These are phyloP conservation scores for Cylindrodendrum hubeiense DNA, from an alignment of 2,329 filamentous ascomycete species.

Conservation along the genomic window DNA sequence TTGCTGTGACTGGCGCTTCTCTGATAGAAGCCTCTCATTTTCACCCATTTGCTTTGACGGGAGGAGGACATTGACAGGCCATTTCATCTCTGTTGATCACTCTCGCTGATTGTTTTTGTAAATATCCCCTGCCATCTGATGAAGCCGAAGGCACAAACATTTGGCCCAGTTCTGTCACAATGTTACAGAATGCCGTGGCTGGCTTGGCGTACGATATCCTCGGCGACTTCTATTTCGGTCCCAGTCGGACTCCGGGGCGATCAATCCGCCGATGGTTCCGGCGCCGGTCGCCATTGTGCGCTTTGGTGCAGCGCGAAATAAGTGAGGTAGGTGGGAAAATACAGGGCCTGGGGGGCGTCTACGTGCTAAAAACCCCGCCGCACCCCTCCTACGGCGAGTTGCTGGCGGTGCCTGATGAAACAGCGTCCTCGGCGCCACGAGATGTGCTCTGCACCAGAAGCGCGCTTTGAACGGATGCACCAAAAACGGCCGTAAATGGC, in stretches of 20 bases:
- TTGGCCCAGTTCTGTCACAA: neutral
- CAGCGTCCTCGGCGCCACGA: no score
- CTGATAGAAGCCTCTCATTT: neutral
- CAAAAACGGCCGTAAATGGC: neutral
- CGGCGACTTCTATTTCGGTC: constrained; percentile 8
- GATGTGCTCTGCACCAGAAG: neutral
- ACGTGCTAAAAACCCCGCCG: neutral
- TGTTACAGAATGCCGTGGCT: neutral
- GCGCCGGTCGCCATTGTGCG: neutral
- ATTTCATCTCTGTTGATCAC: no score
- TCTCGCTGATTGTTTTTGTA: no score
- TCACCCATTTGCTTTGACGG: no score
- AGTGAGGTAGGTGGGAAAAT: neutral
- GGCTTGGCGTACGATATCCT: neutral
- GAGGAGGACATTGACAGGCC: no score
- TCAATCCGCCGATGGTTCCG: neutral
- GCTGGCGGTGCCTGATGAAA: neutral
- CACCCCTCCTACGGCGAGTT: neutral
- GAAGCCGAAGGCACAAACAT: neutral
- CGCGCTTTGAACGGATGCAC: neutral
- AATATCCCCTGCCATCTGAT: neutral
- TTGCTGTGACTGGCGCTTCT: neutral
- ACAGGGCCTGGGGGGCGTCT: neutral
- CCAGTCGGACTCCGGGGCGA: neutral
- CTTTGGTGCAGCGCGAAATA: neutral